These are phyloP conservation scores for Pelargonium fulgidum DNA, from an alignment of 441 rosid genomes.

Conservation along the genomic window DNA sequence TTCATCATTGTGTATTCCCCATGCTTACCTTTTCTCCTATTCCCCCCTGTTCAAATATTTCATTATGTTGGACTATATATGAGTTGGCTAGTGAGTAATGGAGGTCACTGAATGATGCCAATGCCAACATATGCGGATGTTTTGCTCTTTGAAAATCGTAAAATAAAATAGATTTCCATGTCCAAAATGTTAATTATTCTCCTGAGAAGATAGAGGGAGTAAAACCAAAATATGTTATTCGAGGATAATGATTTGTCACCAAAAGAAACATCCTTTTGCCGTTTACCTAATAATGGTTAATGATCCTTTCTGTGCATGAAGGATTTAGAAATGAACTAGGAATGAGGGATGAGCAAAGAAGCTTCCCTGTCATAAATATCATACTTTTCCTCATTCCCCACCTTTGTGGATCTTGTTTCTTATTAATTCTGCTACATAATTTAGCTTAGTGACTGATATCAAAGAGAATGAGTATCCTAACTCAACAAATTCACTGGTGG, in stretches of 20 bases:
- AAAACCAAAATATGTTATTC: not conserved
- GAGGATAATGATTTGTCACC: too few relatives aligned
- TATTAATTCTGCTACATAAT: too few relatives aligned
- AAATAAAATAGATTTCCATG: not conserved
- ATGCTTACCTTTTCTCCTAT: constrained; percentile 13
- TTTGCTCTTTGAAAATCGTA: not conserved
- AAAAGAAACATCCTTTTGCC: not conserved
- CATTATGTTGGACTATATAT: not conserved
- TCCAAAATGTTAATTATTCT: not conserved
- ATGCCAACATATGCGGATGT: not conserved
- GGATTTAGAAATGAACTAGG: not conserved
- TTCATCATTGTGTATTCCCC: constrained; percentile 11
- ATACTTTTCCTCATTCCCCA: too few relatives aligned
- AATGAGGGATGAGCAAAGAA: not conserved
- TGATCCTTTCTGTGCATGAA: not conserved
- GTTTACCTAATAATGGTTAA: not conserved
- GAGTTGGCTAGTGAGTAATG: not conserved
- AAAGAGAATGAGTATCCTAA: not conserved
- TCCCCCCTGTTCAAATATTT: not conserved
- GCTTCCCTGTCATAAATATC: not conserved
- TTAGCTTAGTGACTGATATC: not conserved
- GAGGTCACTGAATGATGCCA: not conserved
- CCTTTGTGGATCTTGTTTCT: too few relatives aligned
- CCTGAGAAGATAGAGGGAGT: not conserved
- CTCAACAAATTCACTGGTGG: too few relatives aligned